Percentiles rank a stretch among this genome's conserved stretches.
These are phyloP conservation scores for Blumeria hordei DNA, from an alignment of 2,329 filamentous ascomycete genomes.

Conservation along the genomic window DNA sequence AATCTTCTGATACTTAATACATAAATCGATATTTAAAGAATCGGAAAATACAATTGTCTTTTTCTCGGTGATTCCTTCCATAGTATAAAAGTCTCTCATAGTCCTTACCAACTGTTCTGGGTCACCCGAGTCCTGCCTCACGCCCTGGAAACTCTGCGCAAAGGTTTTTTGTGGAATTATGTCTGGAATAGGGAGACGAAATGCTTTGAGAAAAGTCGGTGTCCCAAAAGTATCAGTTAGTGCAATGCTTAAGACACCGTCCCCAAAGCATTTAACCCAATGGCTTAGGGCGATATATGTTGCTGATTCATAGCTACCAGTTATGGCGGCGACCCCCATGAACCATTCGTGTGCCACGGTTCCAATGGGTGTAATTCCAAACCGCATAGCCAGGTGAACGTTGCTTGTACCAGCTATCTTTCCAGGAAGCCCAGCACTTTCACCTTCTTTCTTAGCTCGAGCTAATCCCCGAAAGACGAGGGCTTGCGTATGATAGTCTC, in stretches of 20 bases:
- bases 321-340: constrained; percentile 90
- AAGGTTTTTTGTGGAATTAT: constrained; percentile 24
- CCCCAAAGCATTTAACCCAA: constrained; percentile 81
- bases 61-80: constrained; percentile 42
- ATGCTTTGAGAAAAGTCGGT: constrained; percentile 63
- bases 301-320: constrained; percentile 59
- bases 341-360: constrained; percentile 97
- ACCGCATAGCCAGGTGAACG: constrained; percentile 89
- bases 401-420: constrained; percentile 80
- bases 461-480: constrained; percentile 73
- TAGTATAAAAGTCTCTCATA: constrained; percentile 23
- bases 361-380: constrained; percentile 61
- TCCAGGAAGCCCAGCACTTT: constrained; percentile 39
- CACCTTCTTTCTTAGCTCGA: constrained; percentile 48
- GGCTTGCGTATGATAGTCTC: constrained; percentile 89
- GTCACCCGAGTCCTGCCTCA: constrained; percentile 50
- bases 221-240: constrained; percentile 95
- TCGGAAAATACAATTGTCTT: constrained; percentile 93
- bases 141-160: constrained; percentile 40
- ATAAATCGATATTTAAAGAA: constrained; percentile 73
- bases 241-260: constrained; percentile 62
- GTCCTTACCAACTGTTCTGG: constrained; percentile 39
- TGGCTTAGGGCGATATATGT: constrained; percentile 67
- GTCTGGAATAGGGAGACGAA: constrained; percentile 36
- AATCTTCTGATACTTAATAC: constrained; percentile 68